Evolutionary conservation across 2,329 filamentous ascomycete species (phyloP).

Genomic region (Ophiostoma sp.): DNA sequence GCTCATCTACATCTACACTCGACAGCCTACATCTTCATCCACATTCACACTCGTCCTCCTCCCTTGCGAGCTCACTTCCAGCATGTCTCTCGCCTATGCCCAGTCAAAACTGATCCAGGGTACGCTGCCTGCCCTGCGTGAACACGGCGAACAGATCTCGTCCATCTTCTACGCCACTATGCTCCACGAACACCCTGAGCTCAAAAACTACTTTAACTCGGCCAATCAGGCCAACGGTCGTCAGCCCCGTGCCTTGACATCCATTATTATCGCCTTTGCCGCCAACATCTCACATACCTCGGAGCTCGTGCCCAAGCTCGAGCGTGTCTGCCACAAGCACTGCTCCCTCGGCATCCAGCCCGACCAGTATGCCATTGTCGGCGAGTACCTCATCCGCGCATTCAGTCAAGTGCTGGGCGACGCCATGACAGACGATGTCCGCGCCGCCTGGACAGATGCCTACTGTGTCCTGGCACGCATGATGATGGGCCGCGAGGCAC

Average conservation of each 20-base stretch:
- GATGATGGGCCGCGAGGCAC: conserved; percentile 60
- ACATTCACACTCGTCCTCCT: neutral
- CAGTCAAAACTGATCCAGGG: conserved; percentile 63
- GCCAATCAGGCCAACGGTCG: conserved; percentile 58
- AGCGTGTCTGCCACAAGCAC: conserved; percentile 65
- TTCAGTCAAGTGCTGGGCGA: conserved; percentile 62
- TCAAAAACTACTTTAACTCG: conserved; percentile 66
- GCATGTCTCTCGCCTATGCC: conserved; percentile 42
- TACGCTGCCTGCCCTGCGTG: conserved; percentile 62
- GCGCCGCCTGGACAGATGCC: conserved; percentile 63
- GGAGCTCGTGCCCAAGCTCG: conserved; percentile 49
- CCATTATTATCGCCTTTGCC: conserved; percentile 64
- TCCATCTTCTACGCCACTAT: conserved; percentile 67
- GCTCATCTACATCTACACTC: neutral
- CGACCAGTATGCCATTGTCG: conserved; percentile 66
- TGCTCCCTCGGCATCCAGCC: conserved; percentile 62
- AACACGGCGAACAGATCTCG: conserved; percentile 64
- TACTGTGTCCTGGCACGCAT: conserved; percentile 70
- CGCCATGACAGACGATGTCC: conserved; percentile 58
- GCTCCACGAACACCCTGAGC: conserved; percentile 57
- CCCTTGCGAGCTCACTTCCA: neutral
- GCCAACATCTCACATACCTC: conserved; percentile 60
- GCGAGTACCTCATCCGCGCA: conserved; percentile 60
- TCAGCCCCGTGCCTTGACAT: conserved; percentile 57
- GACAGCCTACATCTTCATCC: neutral